Percentiles rank a stretch among this genome's conserved stretches.
phyloP scores from a whole-genome alignment of 148 eudicot genomes.

The Silene latifolia region DNA sequence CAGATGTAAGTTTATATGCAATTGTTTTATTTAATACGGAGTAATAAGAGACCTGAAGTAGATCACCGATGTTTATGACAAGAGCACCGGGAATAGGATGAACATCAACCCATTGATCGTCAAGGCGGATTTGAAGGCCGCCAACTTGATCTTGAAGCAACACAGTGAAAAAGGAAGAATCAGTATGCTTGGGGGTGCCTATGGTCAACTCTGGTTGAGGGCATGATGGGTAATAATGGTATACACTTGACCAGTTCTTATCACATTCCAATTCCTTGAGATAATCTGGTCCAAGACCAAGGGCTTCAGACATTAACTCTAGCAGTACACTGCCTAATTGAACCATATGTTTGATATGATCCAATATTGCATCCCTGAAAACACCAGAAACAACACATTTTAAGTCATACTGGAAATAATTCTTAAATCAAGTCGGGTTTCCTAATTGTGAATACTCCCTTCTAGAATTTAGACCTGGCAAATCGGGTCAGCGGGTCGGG shows the following conservation, averaged over 20 bases:
- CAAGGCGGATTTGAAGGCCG: constrained; percentile 36
- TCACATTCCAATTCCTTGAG: constrained; percentile 31
- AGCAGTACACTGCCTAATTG: constrained; percentile 20
- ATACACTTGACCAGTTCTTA: constrained; percentile 31
- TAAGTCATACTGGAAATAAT: too few relatives aligned
- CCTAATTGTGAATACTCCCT: too few relatives aligned
- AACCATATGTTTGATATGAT: constrained; percentile 28
- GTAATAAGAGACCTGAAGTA: constrained; percentile 31
- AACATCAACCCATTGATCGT: constrained; percentile 39
- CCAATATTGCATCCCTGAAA: constrained; percentile 29
- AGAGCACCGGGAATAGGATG: constrained; percentile 23
- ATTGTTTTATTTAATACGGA: too few relatives aligned
- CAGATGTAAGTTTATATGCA: too few relatives aligned
- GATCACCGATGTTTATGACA: constrained; percentile 47
- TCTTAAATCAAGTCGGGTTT: too few relatives aligned
- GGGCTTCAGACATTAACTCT: constrained; percentile 30
- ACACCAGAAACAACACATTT: too few relatives aligned
- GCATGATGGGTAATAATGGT: constrained; percentile 14
- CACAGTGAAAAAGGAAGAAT: constrained; percentile 33
- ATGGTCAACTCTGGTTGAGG: constrained; percentile 17
- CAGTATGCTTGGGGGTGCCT: constrained; percentile 32
- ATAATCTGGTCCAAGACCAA: constrained; percentile 30
- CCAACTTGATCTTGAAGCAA: constrained; percentile 36
- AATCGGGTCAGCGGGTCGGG: too few relatives aligned
- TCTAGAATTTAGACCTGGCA: too few relatives aligned